These are phyloP conservation scores for Trichoderma asperelloides DNA, from an alignment of 495 filamentous ascomycete genomes.

Conservation along the genomic window DNA sequence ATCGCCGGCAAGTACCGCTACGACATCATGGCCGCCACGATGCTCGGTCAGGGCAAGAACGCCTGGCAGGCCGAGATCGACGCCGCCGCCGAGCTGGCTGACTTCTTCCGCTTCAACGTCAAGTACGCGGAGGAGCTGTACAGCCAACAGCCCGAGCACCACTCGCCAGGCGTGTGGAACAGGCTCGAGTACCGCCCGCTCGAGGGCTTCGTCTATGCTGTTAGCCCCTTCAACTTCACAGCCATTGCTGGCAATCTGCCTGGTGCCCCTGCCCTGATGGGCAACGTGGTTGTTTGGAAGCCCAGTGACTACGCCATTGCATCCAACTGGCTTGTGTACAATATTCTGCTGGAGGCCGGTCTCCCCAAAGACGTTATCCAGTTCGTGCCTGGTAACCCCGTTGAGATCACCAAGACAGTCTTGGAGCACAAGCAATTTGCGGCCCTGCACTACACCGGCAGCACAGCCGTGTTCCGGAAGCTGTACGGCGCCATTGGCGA, in stretches of 20 bases:
- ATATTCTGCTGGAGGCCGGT: constrained; percentile 81
- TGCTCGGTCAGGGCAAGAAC: constrained; percentile 93
- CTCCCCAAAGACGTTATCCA: constrained; percentile 74
- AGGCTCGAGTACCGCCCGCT: constrained; percentile 73
- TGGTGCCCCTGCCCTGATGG: constrained; percentile 64
- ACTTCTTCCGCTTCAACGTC: constrained; percentile 88
- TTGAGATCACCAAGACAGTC: constrained; percentile 59
- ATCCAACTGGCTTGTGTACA: constrained; percentile 65
- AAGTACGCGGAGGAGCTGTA: constrained; percentile 83
- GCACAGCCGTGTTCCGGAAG: constrained; percentile 69
- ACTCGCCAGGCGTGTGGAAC: constrained; percentile 74
- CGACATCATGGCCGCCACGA: constrained; percentile 85
- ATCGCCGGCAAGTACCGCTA: constrained; percentile 86
- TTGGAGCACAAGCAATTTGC: constrained; percentile 64
- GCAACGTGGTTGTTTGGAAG: constrained; percentile 87
- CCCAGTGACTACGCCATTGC: constrained; percentile 70
- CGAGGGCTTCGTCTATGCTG: constrained; percentile 80
- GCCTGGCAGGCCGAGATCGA: constrained; percentile 96
- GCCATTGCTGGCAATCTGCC: constrained; percentile 75
- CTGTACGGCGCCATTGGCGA: constrained; percentile 63
- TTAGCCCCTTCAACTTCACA: constrained; percentile 87
- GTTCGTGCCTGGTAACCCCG: constrained; percentile 72
- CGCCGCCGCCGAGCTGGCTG: constrained; percentile 79
- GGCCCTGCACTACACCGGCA: constrained; percentile 73
- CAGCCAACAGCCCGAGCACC: constrained; percentile 69